A percentile compares a stretch with the other conserved stretches of the same genome.
These are phyloP conservation scores for Ceratocystis variospora DNA, from an alignment of 2,329 filamentous ascomycete species.

Conservation along the genomic window DNA sequence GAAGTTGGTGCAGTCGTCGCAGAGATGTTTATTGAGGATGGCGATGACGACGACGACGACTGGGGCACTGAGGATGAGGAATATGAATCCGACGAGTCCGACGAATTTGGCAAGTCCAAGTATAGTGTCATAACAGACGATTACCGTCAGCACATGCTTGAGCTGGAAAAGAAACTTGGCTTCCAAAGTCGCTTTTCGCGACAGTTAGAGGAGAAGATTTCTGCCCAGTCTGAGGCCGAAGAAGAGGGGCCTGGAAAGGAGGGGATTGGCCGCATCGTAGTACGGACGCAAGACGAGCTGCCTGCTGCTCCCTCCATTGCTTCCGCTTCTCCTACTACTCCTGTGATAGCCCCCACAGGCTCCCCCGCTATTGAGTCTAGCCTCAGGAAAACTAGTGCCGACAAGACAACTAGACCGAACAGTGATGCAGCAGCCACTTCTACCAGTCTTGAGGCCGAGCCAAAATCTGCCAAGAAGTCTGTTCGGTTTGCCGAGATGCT, in stretches of 20 bases:
- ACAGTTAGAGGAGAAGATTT: conserved; percentile 39
- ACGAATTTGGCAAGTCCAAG: conserved; percentile 62
- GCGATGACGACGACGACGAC: conserved; percentile 38
- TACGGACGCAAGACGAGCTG: conserved; percentile 27
- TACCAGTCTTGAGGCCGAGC: conserved; percentile 15
- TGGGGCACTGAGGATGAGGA: conserved; percentile 37
- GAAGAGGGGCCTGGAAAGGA: conserved; percentile 33
- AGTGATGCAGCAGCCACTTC: conserved; percentile 14
- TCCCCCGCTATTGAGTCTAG: conserved; percentile 19
- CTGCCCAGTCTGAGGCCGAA: conserved; percentile 26
- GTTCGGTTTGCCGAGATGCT: conserved; percentile 68
- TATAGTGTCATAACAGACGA: conserved; percentile 54
- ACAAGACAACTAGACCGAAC: conserved; percentile 19
- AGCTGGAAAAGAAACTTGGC: conserved; percentile 64
- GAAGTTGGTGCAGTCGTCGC: conserved; percentile 88
- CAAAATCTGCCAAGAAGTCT: conserved; percentile 41
- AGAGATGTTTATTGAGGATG: conserved; percentile 55
- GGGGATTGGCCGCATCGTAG: conserved; percentile 43
- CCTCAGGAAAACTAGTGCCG: conserved; percentile 25
- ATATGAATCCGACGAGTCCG: conserved; percentile 46
- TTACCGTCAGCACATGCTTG: conserved; percentile 70
- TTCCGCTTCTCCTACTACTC: not conserved
- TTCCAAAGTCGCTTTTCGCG: conserved; percentile 37
- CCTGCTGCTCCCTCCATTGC: conserved; percentile 15
- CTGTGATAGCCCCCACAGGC: not conserved